Percentiles rank a stretch among this genome's conserved stretches.
phyloP scores from a whole-genome alignment of 345 rosid species.

The Durio zibethinus region DNA sequence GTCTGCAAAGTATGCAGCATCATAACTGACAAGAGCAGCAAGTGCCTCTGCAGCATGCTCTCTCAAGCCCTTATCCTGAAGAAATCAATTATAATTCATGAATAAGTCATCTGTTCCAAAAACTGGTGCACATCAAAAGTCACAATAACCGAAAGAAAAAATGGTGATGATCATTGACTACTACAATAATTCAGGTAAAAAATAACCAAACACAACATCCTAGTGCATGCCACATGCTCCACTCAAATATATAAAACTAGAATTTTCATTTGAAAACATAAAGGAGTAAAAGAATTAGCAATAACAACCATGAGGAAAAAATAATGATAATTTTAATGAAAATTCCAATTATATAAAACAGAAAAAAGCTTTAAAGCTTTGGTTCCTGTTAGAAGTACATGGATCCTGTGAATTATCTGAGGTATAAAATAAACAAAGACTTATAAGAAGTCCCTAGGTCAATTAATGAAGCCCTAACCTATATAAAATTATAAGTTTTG shows the following conservation, averaged over 20 bases:
- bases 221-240: not conserved
- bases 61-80: slow-evolving; percentile 81
- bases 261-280: not conserved
- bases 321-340: not conserved
- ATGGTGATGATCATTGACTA: not conserved
- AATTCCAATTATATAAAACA: no score
- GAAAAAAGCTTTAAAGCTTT: not conserved
- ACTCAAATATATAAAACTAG: not conserved
- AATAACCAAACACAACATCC: not conserved
- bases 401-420: not conserved
- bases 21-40: slow-evolving; percentile 84
- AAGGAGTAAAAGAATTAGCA: not conserved
- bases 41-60: slow-evolving; percentile 87
- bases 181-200: not conserved
- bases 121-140: slow-evolving; percentile 10
- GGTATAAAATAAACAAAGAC: no score
- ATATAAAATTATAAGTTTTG: no score
- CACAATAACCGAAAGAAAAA: not conserved
- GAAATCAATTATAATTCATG: slow-evolving; percentile 15
- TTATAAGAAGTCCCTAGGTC: no score
- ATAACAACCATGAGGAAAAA: slow-evolving; percentile 3
- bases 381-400: not conserved
- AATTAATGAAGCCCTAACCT: no score
- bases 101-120: not conserved
- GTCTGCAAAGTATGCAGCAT: slow-evolving; percentile 59